phyloP scores from a whole-genome alignment of 352 stramenopile genomes.

The Phytophthora aleatoria region DNA sequence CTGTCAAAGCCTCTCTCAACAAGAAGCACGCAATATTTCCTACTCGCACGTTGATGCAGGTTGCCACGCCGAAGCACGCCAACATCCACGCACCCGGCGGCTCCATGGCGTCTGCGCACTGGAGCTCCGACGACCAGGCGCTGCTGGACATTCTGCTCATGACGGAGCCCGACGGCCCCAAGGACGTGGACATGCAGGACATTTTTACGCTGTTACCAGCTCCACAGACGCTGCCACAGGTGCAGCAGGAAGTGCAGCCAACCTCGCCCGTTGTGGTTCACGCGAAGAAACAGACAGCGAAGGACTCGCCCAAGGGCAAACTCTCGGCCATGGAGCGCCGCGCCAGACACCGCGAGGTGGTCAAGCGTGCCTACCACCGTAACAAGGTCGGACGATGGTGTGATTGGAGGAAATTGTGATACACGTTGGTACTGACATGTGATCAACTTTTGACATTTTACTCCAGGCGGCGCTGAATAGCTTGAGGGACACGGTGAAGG shows the following conservation, averaged over 20 bases:
- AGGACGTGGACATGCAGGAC: slow-evolving; percentile 14
- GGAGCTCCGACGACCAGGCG: slow-evolving; percentile 43
- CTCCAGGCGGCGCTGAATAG: slow-evolving; percentile 53
- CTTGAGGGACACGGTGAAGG: slow-evolving; percentile 55
- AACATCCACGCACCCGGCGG: slow-evolving; percentile 9
- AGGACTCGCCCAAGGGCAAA: slow-evolving; percentile 34
- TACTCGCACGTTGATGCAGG: slow-evolving; percentile 21
- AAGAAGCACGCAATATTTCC: neutral
- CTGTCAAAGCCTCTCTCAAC: no score
- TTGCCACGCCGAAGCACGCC: slow-evolving; percentile 18
- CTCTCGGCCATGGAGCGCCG: slow-evolving; percentile 61
- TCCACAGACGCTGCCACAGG: neutral
- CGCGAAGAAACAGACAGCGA: slow-evolving; percentile 3
- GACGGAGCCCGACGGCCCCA: slow-evolving; percentile 12
- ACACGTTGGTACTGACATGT: neutral
- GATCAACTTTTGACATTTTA: slow-evolving; percentile 17
- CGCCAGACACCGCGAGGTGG: slow-evolving; percentile 68
- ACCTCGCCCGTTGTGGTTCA: slow-evolving; percentile 9
- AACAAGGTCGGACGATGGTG: slow-evolving; percentile 54
- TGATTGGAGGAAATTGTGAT: neutral
- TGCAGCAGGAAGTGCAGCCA: slow-evolving; percentile 5
- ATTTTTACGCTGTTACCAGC: neutral
- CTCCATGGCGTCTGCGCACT: slow-evolving; percentile 10
- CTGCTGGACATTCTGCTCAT: slow-evolving; percentile 41
- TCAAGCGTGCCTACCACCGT: slow-evolving; percentile 75